Evolutionary conservation across 2,329 filamentous ascomycete species (phyloP).

Genomic region (Aureobasidium sp.): DNA sequence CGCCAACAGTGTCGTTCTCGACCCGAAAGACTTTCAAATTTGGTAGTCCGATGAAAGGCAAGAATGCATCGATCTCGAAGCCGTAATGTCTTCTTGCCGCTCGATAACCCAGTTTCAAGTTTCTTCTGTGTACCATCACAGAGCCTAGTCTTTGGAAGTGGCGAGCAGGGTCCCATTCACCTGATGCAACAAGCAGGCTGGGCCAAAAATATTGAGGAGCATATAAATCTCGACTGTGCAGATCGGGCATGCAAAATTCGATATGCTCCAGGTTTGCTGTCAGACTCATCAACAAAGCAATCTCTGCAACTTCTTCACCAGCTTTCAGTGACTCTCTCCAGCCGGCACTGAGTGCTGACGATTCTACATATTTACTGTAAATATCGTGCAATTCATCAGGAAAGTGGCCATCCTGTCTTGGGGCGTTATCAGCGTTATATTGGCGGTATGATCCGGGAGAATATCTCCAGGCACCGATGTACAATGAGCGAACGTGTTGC

Average conservation of each 20-base stretch:
- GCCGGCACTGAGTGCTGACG: background rate
- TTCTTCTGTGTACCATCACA: background rate
- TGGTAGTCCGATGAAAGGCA: background rate
- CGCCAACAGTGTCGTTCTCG: background rate
- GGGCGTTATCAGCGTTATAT: background rate
- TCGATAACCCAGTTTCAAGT: background rate
- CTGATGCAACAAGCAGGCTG: background rate
- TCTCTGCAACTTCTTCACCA: background rate
- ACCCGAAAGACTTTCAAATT: background rate
- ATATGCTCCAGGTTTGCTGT: constrained; percentile 4
- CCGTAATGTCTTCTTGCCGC: background rate
- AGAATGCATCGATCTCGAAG: background rate
- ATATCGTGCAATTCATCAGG: background rate
- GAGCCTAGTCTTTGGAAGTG: background rate
- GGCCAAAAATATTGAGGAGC: background rate
- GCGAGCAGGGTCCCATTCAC: background rate
- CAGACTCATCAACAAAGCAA: background rate
- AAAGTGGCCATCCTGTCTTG: too few relatives aligned
- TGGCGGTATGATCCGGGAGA: background rate
- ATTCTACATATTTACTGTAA: background rate
- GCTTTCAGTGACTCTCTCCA: background rate
- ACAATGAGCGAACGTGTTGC: background rate
- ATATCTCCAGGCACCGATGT: background rate
- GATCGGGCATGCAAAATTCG: background rate
- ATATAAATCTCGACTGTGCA: background rate